Base-by-base conservation (phyloP, 2,329 filamentous ascomycete species). In the Diaporthe sp. region DNA sequence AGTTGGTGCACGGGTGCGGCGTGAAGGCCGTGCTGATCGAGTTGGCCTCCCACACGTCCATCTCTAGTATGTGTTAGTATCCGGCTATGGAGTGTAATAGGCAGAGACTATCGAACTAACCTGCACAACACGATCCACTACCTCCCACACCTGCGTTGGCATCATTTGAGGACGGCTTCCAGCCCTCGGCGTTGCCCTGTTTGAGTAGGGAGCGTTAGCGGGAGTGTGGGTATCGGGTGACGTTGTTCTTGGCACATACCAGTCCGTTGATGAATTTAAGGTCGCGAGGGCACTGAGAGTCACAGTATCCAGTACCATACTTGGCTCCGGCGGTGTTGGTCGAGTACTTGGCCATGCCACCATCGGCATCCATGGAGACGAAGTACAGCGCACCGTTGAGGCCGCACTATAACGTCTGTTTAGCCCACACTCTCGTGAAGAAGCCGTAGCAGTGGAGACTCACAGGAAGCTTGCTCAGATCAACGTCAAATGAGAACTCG, bases 401-500 rank as follows among this genome's bases (percentile, higher is more conserved):
- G 75, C 92, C 92, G 79, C 92, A 93, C 62, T 77, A 34, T 19
- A 4, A 17, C 31, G 8, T 19, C 13, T 71, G 10, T 4, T 60
- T 19, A 70, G 22, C 42, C 19, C 85, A 83, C 85, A 87, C 87
- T 76, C 84, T 80, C 51, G 79, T 17, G 2, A 13, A 4, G 15
- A 55, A 31, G 15, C 1, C 9, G 8, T 25, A 7, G 3, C 3
- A 75, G 87, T 88, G 80, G 90, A 80, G 75, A 90, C 90, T 79
- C 89, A 92, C 75, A 28, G 87, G 88, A 42, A 93, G 85, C 78
- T 88, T 88, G 60, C 90, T 92, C 53, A 92, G 87, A 81, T 93
- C 91, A 31, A 93, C 91, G 73, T 92, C 91, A 76, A 93, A 92
- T 34, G 90, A 89, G 82, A 93, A 90, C 82, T 93, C 91, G 79